A percentile compares a stretch with the other conserved stretches of the same genome.
phyloP scores from a whole-genome alignment of 2,329 filamentous ascomycete species.

The Aspergillus latus region DNA sequence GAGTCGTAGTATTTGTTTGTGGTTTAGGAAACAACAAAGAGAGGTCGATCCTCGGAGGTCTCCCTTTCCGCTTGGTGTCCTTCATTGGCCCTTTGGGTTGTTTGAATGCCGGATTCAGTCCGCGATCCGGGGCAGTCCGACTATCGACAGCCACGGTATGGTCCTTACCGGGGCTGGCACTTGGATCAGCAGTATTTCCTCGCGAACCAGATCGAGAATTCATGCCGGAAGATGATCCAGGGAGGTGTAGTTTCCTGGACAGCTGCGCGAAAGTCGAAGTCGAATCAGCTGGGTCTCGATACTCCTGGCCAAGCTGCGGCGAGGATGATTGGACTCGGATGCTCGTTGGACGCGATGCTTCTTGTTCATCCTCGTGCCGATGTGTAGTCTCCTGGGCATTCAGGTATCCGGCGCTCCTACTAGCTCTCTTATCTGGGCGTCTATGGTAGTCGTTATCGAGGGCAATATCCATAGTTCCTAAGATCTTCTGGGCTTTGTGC shows the following conservation, averaged over 20 bases:
- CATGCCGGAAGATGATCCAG: conserved; percentile 48
- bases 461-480: conserved; percentile 31
- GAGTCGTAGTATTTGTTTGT: conserved; percentile 30
- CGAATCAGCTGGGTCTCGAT: conserved; percentile 28
- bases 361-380: conserved; percentile 22
- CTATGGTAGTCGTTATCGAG: conserved; percentile 24
- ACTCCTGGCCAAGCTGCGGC: conserved; percentile 44
- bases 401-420: conserved; percentile 40
- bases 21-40: conserved; percentile 46
- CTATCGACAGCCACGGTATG: conserved; percentile 1
- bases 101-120: conserved; percentile 26
- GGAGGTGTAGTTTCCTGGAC: conserved; percentile 40
- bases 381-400: conserved; percentile 42
- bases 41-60: conserved; percentile 43
- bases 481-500: conserved; percentile 35
- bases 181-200: conserved; percentile 38
- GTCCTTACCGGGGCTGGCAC: conserved; percentile 25
- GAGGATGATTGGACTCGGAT: conserved; percentile 48
- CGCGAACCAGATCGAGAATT: conserved; percentile 50
- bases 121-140: conserved; percentile 20
- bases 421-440: conserved; percentile 27
- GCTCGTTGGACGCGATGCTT: conserved; percentile 25
- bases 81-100: conserved; percentile 28
- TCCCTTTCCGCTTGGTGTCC: conserved; percentile 40
- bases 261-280: conserved; percentile 33